These are phyloP conservation scores for Metarhizium anisopliae DNA, from an alignment of 2,329 filamentous ascomycete genomes.

Conservation along the genomic window DNA sequence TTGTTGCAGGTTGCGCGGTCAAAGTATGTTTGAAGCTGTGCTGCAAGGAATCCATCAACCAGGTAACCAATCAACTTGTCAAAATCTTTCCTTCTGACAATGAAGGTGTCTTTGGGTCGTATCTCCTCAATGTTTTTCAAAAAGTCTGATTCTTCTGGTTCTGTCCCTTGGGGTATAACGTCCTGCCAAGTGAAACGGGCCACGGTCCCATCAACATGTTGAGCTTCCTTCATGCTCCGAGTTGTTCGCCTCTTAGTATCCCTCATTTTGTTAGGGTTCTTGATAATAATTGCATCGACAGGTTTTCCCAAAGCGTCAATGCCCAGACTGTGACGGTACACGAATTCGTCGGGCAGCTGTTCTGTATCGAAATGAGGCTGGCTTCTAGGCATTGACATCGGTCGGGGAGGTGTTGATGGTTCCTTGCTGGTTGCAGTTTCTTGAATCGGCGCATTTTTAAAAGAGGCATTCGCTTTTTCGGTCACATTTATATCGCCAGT, in stretches of 20 bases:
- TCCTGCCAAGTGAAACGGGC: constrained; percentile 21
- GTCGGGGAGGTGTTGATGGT: not conserved
- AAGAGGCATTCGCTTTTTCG: not conserved
- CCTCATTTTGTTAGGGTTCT: constrained; percentile 24
- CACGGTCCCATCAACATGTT: not conserved
- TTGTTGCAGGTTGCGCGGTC: constrained; percentile 3
- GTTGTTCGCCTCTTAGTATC: constrained; percentile 9
- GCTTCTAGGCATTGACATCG: not conserved
- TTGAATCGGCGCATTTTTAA: not conserved
- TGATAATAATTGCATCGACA: constrained; percentile 38
- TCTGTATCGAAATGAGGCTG: not conserved
- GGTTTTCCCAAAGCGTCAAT: constrained; percentile 25
- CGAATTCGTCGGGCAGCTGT: constrained; percentile 16
- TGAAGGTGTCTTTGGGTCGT: constrained; percentile 29
- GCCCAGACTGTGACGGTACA: constrained; percentile 21
- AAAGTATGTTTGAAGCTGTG: constrained; percentile 37
- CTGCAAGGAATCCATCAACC: constrained; percentile 34
- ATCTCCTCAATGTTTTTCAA: constrained; percentile 38
- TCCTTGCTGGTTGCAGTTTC: not conserved
- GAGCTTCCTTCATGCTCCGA: constrained; percentile 11
- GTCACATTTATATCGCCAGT: not conserved
- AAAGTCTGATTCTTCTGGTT: constrained; percentile 11
- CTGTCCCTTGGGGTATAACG: constrained; percentile 18
- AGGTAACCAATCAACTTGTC: constrained; percentile 29
- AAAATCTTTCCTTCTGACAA: constrained; percentile 32